phyloP scores from a whole-genome alignment of 164 flowering plant genomes.

The Brasenia schreberi region DNA sequence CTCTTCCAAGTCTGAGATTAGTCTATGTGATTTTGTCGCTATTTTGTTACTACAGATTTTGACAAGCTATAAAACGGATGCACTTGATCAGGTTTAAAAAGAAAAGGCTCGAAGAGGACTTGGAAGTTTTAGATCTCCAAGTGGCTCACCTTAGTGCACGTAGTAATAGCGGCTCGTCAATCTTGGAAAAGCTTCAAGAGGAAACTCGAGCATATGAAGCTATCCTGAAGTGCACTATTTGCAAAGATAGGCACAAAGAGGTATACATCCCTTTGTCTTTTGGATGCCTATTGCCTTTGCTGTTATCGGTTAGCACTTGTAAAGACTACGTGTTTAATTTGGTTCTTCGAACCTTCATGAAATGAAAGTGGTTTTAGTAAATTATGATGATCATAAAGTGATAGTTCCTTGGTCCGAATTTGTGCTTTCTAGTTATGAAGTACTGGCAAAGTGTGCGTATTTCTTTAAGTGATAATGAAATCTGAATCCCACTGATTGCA shows the following conservation, averaged over 20 bases:
- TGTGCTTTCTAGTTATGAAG: too few species aligned
- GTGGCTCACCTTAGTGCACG: constrained; percentile 40
- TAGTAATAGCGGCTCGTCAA: constrained; percentile 41
- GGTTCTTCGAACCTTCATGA: too few species aligned
- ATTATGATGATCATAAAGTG: too few species aligned
- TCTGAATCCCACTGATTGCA: too few species aligned
- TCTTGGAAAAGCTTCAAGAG: constrained; percentile 58
- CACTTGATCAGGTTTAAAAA: constrained; percentile 38
- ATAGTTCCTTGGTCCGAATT: too few species aligned
- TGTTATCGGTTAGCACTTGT: not conserved
- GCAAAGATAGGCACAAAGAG: constrained; percentile 89
- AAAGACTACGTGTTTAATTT: too few species aligned
- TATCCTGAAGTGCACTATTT: constrained; percentile 75
- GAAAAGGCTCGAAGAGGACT: constrained; percentile 73
- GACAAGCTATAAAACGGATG: not conserved
- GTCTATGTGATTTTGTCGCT: not conserved
- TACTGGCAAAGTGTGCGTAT: too few species aligned
- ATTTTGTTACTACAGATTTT: not conserved
- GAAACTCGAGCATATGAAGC: constrained; percentile 79
- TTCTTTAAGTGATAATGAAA: too few species aligned
- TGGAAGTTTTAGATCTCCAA: constrained; percentile 54
- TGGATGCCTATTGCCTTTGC: not conserved
- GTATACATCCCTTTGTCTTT: constrained; percentile 17
- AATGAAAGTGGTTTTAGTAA: too few species aligned
- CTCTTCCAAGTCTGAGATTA: not conserved